phyloP scores from a whole-genome alignment of 305 asterid genomes.

The Plantago lanceolata region DNA sequence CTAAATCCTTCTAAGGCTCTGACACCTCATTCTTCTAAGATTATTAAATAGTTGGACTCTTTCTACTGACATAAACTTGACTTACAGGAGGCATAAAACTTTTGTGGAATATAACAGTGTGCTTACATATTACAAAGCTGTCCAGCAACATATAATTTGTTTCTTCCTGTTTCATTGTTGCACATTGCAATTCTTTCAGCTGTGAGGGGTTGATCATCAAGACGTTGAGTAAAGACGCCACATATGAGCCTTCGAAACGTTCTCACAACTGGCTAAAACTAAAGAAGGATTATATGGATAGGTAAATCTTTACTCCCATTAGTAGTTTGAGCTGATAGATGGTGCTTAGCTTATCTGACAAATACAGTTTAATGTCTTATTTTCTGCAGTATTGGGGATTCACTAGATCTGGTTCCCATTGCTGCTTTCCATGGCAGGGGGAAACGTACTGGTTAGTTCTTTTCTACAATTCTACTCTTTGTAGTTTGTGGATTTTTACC shows the following conservation, averaged over 20 bases:
- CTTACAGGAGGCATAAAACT: no score
- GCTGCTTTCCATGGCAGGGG: conserved; percentile 89
- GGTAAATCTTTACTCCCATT: conserved; percentile 35
- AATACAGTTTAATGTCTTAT: conserved; percentile 15
- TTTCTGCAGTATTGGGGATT: conserved; percentile 74
- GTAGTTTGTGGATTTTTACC: no score
- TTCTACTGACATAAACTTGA: no score
- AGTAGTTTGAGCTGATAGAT: conserved; percentile 17
- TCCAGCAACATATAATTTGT: neutral
- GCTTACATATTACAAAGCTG: no score
- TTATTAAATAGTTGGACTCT: no score
- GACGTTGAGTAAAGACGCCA: conserved; percentile 82
- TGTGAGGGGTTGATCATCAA: conserved; percentile 92
- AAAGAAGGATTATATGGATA: conserved; percentile 92
- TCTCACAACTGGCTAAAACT: conserved; percentile 87
- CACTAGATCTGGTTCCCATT: conserved; percentile 93
- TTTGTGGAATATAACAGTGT: no score
- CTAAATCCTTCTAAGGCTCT: no score
- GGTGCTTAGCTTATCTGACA: conserved; percentile 25
- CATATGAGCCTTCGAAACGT: conserved; percentile 91
- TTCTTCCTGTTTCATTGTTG: conserved; percentile 17
- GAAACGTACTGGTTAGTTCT: conserved; percentile 82
- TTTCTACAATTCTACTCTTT: conserved; percentile 20
- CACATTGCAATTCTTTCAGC: conserved; percentile 38
- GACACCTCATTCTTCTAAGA: no score